Evolutionary conservation across 345 rosid genomes (phyloP), one percentile per base, ranked within the genome.

Genomic region (Camelina laxa): DNA sequence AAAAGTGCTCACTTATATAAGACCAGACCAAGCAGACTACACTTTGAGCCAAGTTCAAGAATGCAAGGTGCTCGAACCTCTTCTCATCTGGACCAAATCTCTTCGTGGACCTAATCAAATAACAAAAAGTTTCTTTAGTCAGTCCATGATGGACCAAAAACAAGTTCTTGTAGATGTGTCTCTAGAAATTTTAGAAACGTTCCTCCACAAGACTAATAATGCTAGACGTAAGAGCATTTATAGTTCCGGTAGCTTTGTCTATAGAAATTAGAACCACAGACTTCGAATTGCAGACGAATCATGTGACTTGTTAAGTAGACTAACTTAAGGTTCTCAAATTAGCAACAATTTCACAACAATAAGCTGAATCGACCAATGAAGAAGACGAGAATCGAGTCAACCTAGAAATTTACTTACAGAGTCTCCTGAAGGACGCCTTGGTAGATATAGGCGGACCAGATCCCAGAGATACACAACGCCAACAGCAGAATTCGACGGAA

Each of bases 11-110:
- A 92, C 99, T 92, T 74, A 90, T 87, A 53, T 76, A 95, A 44
- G 98, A 95, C 97, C 98, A 95, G 22, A 88, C 69, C 61, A 95
- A 87, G 79, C 99, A 90, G 41, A 92, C 85, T 15, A 95, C 94
- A 85, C 83, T 95, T 57, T 94, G 97, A 19, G 97, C 93, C 85
- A 94, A 84, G 74, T 94, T 94, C 35, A 94, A 77, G 66, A 94
- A 94, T 9, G 99, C 92, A 15, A 94, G 84, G 55, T 91, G 97
- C 83, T 91, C 97, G 20, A 94, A 94, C 65, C 98, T 86, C 89
- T 78, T 84, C 92, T 42, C 48, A 42, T 42, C 48, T 14, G 48
- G 48, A 42, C 48, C 48, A 7, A 42, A 42, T 42, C 42, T 39
- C 42, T 39, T 39, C 5, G 97, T 94, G 19, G 98, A 91, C 82